These are phyloP conservation scores for Kluyveromyces siamensis DNA, from an alignment of 805 yeast species.

Conservation along the genomic window DNA sequence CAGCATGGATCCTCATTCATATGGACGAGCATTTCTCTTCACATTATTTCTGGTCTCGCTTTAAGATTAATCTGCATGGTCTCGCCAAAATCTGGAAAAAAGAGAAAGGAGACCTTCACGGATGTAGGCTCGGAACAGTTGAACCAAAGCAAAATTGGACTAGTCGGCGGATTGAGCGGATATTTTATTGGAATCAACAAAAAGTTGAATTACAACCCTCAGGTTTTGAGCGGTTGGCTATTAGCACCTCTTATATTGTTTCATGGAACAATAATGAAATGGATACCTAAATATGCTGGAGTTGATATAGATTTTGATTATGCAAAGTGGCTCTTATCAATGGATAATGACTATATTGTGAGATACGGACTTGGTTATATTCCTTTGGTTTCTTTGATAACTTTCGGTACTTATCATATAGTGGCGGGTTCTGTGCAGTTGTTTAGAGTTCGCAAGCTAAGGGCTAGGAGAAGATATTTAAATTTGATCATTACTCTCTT, in stretches of 20 bases:
- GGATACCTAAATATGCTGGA: constrained; percentile 9
- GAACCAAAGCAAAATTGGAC: constrained; percentile 16
- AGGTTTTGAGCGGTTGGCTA: constrained; percentile 16
- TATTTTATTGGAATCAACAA: constrained; percentile 17
- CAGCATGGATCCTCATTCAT: constrained; percentile 13
- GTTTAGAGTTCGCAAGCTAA: constrained; percentile 10
- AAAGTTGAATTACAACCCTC: constrained; percentile 14
- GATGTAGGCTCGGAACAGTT: constrained; percentile 6
- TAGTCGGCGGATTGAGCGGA: constrained; percentile 20
- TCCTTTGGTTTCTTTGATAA: constrained; percentile 14
- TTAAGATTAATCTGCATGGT: constrained; percentile 8
- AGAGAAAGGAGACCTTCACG: constrained; percentile 4
- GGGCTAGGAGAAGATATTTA: constrained; percentile 13
- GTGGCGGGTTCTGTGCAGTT: constrained; percentile 18
- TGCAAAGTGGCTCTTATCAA: constrained; percentile 18
- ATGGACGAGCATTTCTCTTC: constrained; percentile 5
- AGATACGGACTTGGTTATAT: constrained; percentile 16
- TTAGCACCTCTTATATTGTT: constrained; percentile 13
- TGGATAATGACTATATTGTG: constrained; percentile 9
- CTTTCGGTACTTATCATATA: constrained; percentile 18
- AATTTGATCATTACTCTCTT: constrained; percentile 8
- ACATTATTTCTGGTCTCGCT: constrained; percentile 8
- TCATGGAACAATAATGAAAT: constrained; percentile 16
- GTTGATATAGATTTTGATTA: constrained; percentile 15
- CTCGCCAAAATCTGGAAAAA: constrained; percentile 4